These are phyloP conservation scores for Ceratorhiza oryzae-sativae DNA, from an alignment of 1,284 basidiomycete species.

Conservation along the genomic window DNA sequence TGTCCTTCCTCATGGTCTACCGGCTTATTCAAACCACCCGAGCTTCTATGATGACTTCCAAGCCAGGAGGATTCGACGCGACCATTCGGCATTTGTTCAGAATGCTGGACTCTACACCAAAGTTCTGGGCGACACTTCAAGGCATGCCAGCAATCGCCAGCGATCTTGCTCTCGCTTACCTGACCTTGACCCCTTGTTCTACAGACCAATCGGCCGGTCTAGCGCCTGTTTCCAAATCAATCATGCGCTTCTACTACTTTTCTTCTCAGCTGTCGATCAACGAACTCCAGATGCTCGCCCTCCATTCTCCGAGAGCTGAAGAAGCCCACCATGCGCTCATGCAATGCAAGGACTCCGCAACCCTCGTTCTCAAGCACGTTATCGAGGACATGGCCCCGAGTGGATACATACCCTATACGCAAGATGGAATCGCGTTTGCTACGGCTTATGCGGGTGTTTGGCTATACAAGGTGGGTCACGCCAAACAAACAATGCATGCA, in stretches of 20 bases:
- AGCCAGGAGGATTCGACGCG: conserved; percentile 26
- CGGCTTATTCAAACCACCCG: conserved; percentile 16
- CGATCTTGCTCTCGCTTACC: not conserved
- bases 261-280: conserved; percentile 21
- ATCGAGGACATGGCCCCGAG: conserved; percentile 28
- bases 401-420: conserved; percentile 28
- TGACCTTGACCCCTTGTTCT: not conserved
- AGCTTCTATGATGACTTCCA: conserved; percentile 32
- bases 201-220: conserved; percentile 28
- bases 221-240: conserved; percentile 28
- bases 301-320: conserved; percentile 2
- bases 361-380: conserved; percentile 18
- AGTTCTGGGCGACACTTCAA: conserved; percentile 28
- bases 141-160: not conserved
- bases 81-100: conserved; percentile 24
- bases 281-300: conserved; percentile 32
- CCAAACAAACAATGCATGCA: not conserved
- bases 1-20: conserved; percentile 29
- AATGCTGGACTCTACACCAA: conserved; percentile 24
- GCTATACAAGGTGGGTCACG: conserved; percentile 33
- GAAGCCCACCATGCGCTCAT: not conserved
- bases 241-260: conserved; percentile 37
- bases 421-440: conserved; percentile 31
- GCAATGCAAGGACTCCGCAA: conserved; percentile 31
- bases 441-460: conserved; percentile 36